A percentile compares a stretch with the other conserved stretches of the same genome.
These are phyloP conservation scores for Globisporangium iwayamae DNA, from an alignment of 352 stramenopile genomes.

Conservation along the genomic window DNA sequence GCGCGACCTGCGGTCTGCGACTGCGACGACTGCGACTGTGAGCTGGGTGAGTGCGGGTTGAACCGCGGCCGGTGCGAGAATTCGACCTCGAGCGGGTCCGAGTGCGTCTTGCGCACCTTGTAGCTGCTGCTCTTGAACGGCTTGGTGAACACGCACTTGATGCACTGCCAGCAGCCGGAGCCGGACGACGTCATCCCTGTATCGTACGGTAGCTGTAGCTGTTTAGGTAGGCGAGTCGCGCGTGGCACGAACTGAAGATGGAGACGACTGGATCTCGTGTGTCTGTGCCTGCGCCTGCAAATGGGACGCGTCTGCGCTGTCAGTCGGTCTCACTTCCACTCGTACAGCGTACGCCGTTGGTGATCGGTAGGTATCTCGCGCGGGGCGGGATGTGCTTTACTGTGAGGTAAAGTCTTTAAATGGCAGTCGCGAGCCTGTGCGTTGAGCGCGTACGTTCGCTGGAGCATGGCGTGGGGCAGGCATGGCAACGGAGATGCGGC, in stretches of 20 bases:
- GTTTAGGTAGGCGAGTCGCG: background rate
- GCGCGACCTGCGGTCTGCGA: conserved; percentile 8
- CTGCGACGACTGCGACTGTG: conserved; percentile 13
- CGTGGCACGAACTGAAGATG: background rate
- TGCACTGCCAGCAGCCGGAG: conserved; percentile 11
- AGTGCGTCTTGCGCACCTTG: conserved; percentile 22
- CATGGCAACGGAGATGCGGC: background rate
- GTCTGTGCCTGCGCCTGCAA: background rate
- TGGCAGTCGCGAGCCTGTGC: background rate
- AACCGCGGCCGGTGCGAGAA: conserved; percentile 18
- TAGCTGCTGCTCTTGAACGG: conserved; percentile 21
- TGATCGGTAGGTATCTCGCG: conserved; percentile 5
- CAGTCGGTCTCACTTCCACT: background rate
- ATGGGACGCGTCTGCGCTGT: background rate
- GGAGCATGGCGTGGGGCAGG: background rate
- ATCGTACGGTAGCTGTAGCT: background rate
- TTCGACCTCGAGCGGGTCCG: conserved; percentile 19
- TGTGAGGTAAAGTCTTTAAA: conserved; percentile 2
- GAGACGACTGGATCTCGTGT: background rate
- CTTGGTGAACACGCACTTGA: conserved; percentile 13
- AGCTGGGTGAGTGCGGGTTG: conserved; percentile 15
- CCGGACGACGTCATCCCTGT: background rate
- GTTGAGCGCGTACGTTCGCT: background rate
- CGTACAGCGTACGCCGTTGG: background rate
- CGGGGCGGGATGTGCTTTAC: background rate